Evolutionary conservation across 2,329 filamentous ascomycete species (phyloP), one percentile per base, ranked within the genome.

Genomic region (Cercospora canescens): DNA sequence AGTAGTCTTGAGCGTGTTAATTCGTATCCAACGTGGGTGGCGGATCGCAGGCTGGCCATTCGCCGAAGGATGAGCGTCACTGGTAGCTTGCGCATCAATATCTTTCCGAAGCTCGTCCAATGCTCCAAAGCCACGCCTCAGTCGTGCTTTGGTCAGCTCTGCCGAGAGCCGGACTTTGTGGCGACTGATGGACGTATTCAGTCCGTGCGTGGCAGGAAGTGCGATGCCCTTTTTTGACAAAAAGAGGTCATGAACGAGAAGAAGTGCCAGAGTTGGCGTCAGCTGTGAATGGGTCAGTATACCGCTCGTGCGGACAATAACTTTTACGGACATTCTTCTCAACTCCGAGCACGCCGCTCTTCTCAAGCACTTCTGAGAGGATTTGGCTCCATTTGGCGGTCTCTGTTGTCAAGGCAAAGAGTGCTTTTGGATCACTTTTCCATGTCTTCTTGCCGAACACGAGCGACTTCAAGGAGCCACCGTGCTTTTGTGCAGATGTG

Each of bases 21-120:
- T 84, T 1, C 95, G 88, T 45, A 97, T 88, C 95, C 95, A 99
- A 62, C 95, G 88, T n/a, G 93, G 94, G 75, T 94, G 91, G 45
- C 81, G 80, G 57, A 73, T 69, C 48, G 74, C 69, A 3, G 70
- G 70, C 73, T 35, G 85, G 65, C 72, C 39, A 72, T 71, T 70
- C 76, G 80, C 64, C 26, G 57, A 62, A n/a, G 67, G 67, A 2
- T 72, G 71, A n/a, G 71, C 71, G 9, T 64, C 69, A 2, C 70
- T 75, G 12, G 76, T 67, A 14, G 74, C 71, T 24, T 75, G 73
- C 34, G 81, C 77, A 65, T 88, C 84, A 60, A 93, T 80, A 64
- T 86, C 81, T 28, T 83, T 81, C 50, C 85, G 85, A 62, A 97
- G 83, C 0, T 85, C 86, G 3, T 91, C 88, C 1, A 96, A 69